Conservation (phyloP, 225 moss, liverwort and hornwort genomes). For the Pseudoscleropodium purum region DNA sequence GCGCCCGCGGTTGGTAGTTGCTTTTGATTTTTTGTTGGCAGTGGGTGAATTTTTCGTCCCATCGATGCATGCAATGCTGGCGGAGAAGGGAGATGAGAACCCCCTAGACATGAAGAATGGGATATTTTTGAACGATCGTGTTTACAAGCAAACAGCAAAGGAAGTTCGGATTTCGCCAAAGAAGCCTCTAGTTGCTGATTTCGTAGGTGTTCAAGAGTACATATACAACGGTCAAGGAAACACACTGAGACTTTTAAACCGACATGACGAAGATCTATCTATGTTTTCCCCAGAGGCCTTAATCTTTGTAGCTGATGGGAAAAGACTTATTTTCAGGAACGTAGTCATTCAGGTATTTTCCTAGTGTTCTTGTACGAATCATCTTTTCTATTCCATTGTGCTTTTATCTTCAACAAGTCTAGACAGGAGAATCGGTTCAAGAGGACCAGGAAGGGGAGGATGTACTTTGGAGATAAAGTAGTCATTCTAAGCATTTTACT, state of each 20-base stretch:
- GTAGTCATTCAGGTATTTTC: slow-evolving; percentile 79
- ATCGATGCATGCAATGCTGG: slow-evolving; percentile 74
- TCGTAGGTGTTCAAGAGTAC: slow-evolving; percentile 50
- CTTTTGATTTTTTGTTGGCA: slow-evolving; percentile 85
- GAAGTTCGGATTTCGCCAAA: slow-evolving; percentile 73
- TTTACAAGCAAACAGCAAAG: slow-evolving; percentile 49
- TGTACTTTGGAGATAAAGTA: background rate
- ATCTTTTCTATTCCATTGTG: background rate
- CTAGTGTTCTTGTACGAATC: background rate
- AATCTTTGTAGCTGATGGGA: slow-evolving; percentile 80
- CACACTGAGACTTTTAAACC: slow-evolving; percentile 57
- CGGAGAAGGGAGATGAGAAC: slow-evolving; percentile 74
- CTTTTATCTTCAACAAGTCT: background rate
- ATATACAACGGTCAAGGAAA: slow-evolving; percentile 85
- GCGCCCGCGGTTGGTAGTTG: slow-evolving; percentile 72
- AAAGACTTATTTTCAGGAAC: slow-evolving; percentile 62
- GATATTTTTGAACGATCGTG: slow-evolving; percentile 51
- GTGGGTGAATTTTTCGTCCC: slow-evolving; percentile 96
- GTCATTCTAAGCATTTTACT: background rate
- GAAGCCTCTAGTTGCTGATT: slow-evolving; percentile 74
- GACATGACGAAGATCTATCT: slow-evolving; percentile 59
- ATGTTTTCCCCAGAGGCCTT: slow-evolving; percentile 58
- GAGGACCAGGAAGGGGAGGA: background rate
- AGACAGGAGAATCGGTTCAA: background rate
- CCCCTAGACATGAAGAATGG: slow-evolving; percentile 86